phyloP scores from a whole-genome alignment of 1,139 yeast species.

The Candida sanyaensis region DNA sequence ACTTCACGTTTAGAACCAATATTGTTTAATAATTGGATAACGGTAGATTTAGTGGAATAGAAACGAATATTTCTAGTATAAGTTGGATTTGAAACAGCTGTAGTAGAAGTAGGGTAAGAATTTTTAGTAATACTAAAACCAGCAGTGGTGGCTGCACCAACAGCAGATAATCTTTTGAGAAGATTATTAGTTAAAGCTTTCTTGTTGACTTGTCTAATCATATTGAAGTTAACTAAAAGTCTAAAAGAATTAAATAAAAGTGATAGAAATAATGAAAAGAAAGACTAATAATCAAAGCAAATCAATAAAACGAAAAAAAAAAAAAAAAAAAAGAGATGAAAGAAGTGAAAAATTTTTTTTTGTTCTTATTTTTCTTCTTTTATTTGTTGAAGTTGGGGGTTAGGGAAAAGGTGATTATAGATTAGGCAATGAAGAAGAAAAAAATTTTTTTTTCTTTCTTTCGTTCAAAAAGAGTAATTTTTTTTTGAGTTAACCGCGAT shows the following conservation, averaged over 20 bases:
- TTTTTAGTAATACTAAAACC: neutral
- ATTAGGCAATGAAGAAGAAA: neutral
- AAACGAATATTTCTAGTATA: slow-evolving; percentile 1
- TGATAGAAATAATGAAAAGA: neutral
- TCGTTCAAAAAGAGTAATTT: slow-evolving; percentile 6
- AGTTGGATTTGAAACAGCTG: slow-evolving; percentile 2
- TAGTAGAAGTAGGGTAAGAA: neutral
- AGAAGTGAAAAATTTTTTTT: slow-evolving; percentile 11
- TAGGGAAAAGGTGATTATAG: neutral
- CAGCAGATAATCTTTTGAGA: slow-evolving; percentile 3
- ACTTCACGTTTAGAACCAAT: slow-evolving; percentile 98
- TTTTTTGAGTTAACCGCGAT: slow-evolving; percentile 39
- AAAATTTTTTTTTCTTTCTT: slow-evolving; percentile 16
- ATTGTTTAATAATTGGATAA: slow-evolving; percentile 88
- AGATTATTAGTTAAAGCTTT: slow-evolving; percentile 11
- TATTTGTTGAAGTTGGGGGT: neutral
- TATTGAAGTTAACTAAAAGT: neutral
- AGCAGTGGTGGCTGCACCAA: slow-evolving; percentile 4
- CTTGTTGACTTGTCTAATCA: slow-evolving; percentile 19
- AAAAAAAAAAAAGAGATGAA: slow-evolving; percentile 4
- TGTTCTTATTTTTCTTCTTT: slow-evolving; percentile 6
- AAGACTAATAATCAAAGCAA: neutral
- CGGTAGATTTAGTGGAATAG: slow-evolving; percentile 85
- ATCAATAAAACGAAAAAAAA: neutral
- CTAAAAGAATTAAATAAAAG: neutral